phyloP scores from a whole-genome alignment of 345 rosid genomes.

The Eucalyptus erythrocorys region DNA sequence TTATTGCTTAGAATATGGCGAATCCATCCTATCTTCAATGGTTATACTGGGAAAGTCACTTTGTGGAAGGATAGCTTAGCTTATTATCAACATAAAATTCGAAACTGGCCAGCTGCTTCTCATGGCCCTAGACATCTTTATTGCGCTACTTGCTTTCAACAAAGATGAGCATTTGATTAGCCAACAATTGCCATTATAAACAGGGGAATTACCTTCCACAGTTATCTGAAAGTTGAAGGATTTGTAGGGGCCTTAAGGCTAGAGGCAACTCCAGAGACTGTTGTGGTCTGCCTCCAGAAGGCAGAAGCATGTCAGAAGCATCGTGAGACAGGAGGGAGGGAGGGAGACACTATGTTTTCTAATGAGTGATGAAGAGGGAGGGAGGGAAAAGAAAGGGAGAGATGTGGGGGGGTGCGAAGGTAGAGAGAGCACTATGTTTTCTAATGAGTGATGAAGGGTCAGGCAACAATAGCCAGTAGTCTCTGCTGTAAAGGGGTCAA shows the following conservation, averaged over 20 bases:
- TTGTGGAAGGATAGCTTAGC: background rate
- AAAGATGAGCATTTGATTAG: background rate
- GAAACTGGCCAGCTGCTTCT: background rate
- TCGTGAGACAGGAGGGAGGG: background rate
- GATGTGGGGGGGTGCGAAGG: no score
- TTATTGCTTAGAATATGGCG: background rate
- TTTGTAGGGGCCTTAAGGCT: background rate
- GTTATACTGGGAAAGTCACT: background rate
- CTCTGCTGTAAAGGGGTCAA: no score
- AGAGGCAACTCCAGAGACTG: background rate
- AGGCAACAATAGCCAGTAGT: no score
- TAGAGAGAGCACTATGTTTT: no score
- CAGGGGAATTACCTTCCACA: background rate
- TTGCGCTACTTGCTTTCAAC: background rate
- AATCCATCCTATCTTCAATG: background rate
- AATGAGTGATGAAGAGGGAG: no score
- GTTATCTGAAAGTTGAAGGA: background rate
- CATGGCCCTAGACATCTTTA: background rate
- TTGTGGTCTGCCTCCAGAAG: background rate
- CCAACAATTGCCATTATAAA: background rate
- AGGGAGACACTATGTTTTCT: no score
- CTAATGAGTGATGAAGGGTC: no score
- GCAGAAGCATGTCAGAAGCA: background rate
- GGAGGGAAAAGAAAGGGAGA: no score
- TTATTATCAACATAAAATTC: background rate